These are phyloP conservation scores for Athelia psychrophila DNA, from an alignment of 1,284 basidiomycete species.

Conservation along the genomic window DNA sequence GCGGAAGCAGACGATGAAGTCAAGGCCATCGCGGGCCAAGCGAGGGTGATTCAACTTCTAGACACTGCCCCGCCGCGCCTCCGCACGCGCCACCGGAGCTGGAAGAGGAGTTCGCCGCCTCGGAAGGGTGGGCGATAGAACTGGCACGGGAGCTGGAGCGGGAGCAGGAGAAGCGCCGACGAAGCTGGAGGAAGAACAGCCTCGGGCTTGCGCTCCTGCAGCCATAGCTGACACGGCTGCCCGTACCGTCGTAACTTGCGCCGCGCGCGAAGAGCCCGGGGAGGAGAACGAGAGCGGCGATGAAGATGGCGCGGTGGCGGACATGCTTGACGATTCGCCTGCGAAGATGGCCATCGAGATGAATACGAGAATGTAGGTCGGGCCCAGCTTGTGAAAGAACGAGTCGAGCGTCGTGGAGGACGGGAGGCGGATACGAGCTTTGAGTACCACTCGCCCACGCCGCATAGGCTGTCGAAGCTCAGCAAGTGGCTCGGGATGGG, in stretches of 20 bases:
- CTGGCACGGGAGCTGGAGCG: slow-evolving; percentile 69
- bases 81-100: slow-evolving; percentile 73
- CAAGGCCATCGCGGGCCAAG: slow-evolving; percentile 62
- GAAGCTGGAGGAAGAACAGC: slow-evolving; percentile 66
- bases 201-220: slow-evolving; percentile 37
- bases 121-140: slow-evolving; percentile 68
- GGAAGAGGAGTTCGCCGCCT: slow-evolving; percentile 78
- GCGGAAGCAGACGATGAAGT: slow-evolving; percentile 70
- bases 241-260: slow-evolving; percentile 47
- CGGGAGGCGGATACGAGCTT: slow-evolving; percentile 50
- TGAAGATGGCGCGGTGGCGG: slow-evolving; percentile 25
- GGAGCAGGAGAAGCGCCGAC: slow-evolving; percentile 61
- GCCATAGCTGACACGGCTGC: slow-evolving; percentile 36
- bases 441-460: slow-evolving; percentile 26
- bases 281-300: slow-evolving; percentile 22
- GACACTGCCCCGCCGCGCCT: slow-evolving; percentile 71
- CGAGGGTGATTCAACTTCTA: slow-evolving; percentile 66
- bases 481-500: slow-evolving; percentile 12
- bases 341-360: slow-evolving; percentile 43
- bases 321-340: slow-evolving; percentile 40
- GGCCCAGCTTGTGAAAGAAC: slow-evolving; percentile 61
- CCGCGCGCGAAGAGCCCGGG: slow-evolving; percentile 37
- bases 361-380: slow-evolving; percentile 30
- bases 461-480: slow-evolving; percentile 18
- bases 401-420: slow-evolving; percentile 39